Percentiles rank a stretch among this genome's conserved stretches.
Evolutionary conservation across 192 early-diverging fungal species (phyloP).

Genomic region (Nowakowskiella sp.): DNA sequence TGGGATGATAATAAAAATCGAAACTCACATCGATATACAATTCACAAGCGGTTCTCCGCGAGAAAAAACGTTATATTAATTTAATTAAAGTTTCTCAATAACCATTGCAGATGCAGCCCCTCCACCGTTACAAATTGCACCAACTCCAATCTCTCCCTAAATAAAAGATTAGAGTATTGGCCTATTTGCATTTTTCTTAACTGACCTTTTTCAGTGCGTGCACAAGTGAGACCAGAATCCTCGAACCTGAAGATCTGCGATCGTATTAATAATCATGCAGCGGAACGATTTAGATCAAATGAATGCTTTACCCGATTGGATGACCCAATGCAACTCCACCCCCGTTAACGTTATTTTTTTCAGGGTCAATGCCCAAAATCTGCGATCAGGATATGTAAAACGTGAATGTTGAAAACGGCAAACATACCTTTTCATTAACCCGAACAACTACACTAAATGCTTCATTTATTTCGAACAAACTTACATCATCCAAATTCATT

Average conservation of each 20-base stretch:
- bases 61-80: too few species aligned
- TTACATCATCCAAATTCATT: slow-evolving; percentile 73
- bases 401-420: slow-evolving; percentile 59
- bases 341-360: slow-evolving; percentile 85
- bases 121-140: slow-evolving; percentile 95
- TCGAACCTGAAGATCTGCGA: slow-evolving; percentile 69
- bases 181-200: too few species aligned
- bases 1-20: too few species aligned
- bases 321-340: slow-evolving; percentile 94
- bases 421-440: slow-evolving; percentile 69
- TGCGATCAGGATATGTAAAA: slow-evolving; percentile 76
- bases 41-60: too few species aligned
- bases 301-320: slow-evolving; percentile 63
- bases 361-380: slow-evolving; percentile 64
- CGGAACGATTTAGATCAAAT: neutral
- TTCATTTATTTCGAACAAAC: slow-evolving; percentile 94
- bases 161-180: too few species aligned
- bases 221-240: slow-evolving; percentile 76
- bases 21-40: too few species aligned
- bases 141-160: slow-evolving; percentile 69
- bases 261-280: slow-evolving; percentile 1
- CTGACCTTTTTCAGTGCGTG: slow-evolving; percentile 60
- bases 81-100: slow-evolving; percentile 51
- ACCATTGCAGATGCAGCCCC: slow-evolving; percentile 84
- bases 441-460: slow-evolving; percentile 89